Conservation (phyloP, 2,329 filamentous ascomycete species). For the Arthrobotrys musiformis region DNA sequence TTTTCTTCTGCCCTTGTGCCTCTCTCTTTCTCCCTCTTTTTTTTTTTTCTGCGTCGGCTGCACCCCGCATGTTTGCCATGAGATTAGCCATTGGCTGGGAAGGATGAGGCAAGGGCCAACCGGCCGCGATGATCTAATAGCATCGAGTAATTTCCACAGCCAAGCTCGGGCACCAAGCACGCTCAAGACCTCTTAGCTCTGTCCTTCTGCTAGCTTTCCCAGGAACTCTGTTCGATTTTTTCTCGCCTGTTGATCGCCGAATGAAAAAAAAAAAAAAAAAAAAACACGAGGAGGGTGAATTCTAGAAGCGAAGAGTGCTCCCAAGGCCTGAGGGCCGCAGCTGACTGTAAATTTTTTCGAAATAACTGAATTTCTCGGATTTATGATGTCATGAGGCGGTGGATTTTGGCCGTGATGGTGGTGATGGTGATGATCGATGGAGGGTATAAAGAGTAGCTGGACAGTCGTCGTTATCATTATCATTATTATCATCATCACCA, state of each 20-base stretch:
- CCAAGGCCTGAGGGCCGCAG: constrained; percentile 8
- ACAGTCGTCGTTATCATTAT: background rate
- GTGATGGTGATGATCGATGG: background rate
- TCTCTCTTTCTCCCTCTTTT: background rate
- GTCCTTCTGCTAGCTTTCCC: background rate
- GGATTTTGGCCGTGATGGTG: background rate
- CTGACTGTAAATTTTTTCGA: constrained; percentile 28
- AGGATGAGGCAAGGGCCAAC: constrained; percentile 17
- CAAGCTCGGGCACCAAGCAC: constrained; percentile 46
- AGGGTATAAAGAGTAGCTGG: background rate
- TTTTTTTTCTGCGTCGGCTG: background rate
- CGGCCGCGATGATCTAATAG: constrained; percentile 41
- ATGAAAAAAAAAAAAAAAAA: constrained; percentile 49
- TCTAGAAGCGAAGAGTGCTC: constrained; percentile 3
- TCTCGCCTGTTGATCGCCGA: constrained; percentile 37
- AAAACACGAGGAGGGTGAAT: background rate
- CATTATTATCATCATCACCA: background rate
- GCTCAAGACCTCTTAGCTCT: constrained; percentile 24
- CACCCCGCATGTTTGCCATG: constrained; percentile 4
- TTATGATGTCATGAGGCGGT: constrained; percentile 22
- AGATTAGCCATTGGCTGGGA: constrained; percentile 9
- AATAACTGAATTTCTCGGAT: constrained; percentile 19
- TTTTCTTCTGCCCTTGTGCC: too few relatives aligned
- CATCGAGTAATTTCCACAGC: constrained; percentile 44
- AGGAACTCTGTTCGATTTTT: constrained; percentile 31